A percentile compares a stretch with the other conserved stretches of the same genome.
These are phyloP conservation scores for Rubia balearica DNA, from an alignment of 305 asterid species.

Conservation along the genomic window DNA sequence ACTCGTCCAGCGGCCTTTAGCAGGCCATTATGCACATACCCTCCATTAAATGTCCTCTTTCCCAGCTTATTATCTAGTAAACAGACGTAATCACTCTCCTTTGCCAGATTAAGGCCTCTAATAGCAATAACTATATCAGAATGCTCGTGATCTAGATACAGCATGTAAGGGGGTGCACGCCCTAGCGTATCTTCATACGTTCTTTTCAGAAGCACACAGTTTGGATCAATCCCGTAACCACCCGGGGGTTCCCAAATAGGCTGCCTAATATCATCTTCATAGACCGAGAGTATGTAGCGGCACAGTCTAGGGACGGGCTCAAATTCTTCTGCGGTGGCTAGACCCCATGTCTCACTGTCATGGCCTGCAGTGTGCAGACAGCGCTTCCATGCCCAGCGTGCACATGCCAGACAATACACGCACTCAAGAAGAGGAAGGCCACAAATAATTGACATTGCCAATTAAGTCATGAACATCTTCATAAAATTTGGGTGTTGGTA, in stretches of 20 bases:
- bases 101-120: constrained; percentile 80
- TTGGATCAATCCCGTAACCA: constrained; percentile 66
- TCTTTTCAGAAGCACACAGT: constrained; percentile 46
- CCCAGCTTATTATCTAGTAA: constrained; percentile 80
- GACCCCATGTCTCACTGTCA: constrained; percentile 76
- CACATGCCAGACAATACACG: constrained; percentile 69
- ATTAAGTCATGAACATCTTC: constrained; percentile 21
- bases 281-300: constrained; percentile 65
- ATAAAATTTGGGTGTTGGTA: not conserved
- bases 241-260: constrained; percentile 82
- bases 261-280: constrained; percentile 55
- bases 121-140: constrained; percentile 74
- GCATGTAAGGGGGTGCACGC: constrained; percentile 57
- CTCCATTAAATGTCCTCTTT: constrained; percentile 65
- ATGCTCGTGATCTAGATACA: constrained; percentile 65
- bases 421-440: constrained; percentile 76
- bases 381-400: constrained; percentile 94
- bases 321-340: constrained; percentile 60
- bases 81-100: constrained; percentile 74
- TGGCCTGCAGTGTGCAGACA: constrained; percentile 67
- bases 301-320: constrained; percentile 80
- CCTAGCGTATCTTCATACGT: constrained; percentile 56
- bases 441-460: constrained; percentile 59
- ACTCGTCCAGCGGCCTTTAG: constrained; percentile 70
- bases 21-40: constrained; percentile 83